A percentile compares a stretch with the other conserved stretches of the same genome.
phyloP scores from a whole-genome alignment of 176 grass and related monocot species.

The Canna indica region DNA sequence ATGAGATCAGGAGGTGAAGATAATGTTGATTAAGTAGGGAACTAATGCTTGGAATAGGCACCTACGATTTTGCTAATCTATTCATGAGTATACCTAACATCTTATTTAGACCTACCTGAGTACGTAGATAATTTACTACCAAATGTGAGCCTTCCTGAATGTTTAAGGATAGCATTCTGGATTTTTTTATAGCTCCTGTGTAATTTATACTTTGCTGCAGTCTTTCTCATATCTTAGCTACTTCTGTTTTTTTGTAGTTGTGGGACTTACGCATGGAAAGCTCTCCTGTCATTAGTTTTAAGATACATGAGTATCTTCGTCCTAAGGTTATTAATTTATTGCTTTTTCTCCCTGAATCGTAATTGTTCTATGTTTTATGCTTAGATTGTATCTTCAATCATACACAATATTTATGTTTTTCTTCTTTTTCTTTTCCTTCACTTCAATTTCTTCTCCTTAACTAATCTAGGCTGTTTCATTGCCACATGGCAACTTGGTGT shows the following conservation, averaged over 20 bases:
- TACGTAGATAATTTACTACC: too few species aligned
- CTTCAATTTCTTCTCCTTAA: too few species aligned
- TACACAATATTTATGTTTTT: not conserved
- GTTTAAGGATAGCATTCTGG: not conserved
- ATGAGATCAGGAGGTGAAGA: too few species aligned
- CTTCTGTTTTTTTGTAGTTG: slow-evolving; percentile 16
- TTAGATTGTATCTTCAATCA: not conserved
- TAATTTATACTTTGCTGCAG: not conserved
- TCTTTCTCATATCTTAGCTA: not conserved
- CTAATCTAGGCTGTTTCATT: too few species aligned
- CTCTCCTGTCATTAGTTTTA: slow-evolving; percentile 23
- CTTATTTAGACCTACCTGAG: too few species aligned
- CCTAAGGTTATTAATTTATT: slow-evolving; percentile 17
- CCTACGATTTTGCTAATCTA: too few species aligned
- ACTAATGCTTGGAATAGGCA: too few species aligned
- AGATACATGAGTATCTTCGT: slow-evolving; percentile 17
- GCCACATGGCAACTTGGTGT: too few species aligned
- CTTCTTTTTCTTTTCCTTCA: too few species aligned
- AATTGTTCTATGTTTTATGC: not conserved
- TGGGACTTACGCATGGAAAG: slow-evolving; percentile 26
- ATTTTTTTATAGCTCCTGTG: not conserved
- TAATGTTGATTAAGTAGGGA: too few species aligned
- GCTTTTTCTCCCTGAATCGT: not conserved
- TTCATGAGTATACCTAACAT: too few species aligned
- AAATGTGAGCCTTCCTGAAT: not conserved